Conservation (phyloP, 371 early-diverging fungal genomes). For the Actinomucor elegans region DNA sequence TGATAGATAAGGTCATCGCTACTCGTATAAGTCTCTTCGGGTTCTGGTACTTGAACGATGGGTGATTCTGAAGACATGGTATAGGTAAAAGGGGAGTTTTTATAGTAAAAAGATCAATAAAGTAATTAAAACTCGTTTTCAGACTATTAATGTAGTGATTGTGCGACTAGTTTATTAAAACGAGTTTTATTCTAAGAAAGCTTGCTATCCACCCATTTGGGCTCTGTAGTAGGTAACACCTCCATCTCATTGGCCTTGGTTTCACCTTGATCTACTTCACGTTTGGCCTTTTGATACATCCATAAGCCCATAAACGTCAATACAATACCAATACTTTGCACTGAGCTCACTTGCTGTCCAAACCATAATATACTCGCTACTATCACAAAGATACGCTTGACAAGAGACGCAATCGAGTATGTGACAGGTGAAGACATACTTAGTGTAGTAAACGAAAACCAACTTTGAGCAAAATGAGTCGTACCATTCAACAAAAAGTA, state of each 20-base stretch:
- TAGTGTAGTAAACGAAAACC: constrained; percentile 81
- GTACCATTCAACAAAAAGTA: constrained; percentile 78
- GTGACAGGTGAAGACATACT: constrained; percentile 82
- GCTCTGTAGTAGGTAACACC: constrained; percentile 22
- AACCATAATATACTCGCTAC: constrained; percentile 84
- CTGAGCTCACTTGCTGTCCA: constrained; percentile 64
- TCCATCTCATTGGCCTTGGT: constrained; percentile 26
- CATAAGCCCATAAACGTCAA: constrained; percentile 84
- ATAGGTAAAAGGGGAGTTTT: not conserved
- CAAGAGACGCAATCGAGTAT: constrained; percentile 83
- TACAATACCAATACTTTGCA: constrained; percentile 75
- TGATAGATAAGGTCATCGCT: constrained; percentile 27
- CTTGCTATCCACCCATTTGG: not conserved
- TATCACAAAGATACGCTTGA: constrained; percentile 91
- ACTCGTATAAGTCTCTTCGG: constrained; percentile 14
- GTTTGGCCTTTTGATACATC: constrained; percentile 81
- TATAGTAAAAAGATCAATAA: constrained; percentile 9
- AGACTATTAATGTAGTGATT: constrained; percentile 10
- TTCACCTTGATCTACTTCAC: constrained; percentile 49
- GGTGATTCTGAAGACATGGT: constrained; percentile 45
- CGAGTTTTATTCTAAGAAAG: not conserved
- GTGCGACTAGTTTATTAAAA: constrained; percentile 7
- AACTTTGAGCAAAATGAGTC: constrained; percentile 77
- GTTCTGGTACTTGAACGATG: constrained; percentile 44
- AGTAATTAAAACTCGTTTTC: constrained; percentile 8